Base-by-base conservation (phyloP, 2,329 filamentous ascomycete genomes). In the Trichoderma hamatum region DNA sequence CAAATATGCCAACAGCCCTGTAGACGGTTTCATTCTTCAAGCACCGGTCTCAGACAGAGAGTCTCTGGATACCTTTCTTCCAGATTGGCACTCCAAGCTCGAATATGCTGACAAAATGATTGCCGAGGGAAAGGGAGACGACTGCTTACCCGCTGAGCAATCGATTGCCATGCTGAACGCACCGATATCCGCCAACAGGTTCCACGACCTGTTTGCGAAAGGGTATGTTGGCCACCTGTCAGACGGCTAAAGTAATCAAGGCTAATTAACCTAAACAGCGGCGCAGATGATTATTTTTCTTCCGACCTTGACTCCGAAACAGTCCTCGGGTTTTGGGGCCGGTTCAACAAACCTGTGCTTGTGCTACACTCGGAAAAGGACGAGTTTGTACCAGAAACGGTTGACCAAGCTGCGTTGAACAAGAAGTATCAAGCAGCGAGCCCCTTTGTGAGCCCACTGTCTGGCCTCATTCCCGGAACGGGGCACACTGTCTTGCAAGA, bases 221-320 rank as follows among this genome's bases (percentile, higher is more conserved):
- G 85, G 85, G 86, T 88, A 77, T 72, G 85, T 79, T 51, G 21
- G 34, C 24, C 14, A 2, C 51, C n/a, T n/a, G 10, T 34, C 13
- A 49, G 36, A 32, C 30, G 4, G 3, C 26, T 26, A n/a, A 32
- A 30, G 34, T 14, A 51, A 26, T 59, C 34, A 28, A 39, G 28
- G 36, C 39, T 66, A 6, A 46, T 28, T 49, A 66, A 59, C n/a
- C 10, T 16, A 36, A 0, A 36, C 34, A 87, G 88, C 5, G 91
- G 90, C 11, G 90, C 92, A 69, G 94, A 97, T 77, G 94, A 97
- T 77, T 93, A 92, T 76, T 97, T 97, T 80, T 94, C 91, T n/a
- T 89, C 88, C 3, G 92, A 96, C 76, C 80, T 96, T n/a, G 78
- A 82, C 0, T 80, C 84, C 36, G 82, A 86, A 36, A 82, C 84